Base-by-base conservation (phyloP, 257 asterid species). In the Lantana camara region DNA sequence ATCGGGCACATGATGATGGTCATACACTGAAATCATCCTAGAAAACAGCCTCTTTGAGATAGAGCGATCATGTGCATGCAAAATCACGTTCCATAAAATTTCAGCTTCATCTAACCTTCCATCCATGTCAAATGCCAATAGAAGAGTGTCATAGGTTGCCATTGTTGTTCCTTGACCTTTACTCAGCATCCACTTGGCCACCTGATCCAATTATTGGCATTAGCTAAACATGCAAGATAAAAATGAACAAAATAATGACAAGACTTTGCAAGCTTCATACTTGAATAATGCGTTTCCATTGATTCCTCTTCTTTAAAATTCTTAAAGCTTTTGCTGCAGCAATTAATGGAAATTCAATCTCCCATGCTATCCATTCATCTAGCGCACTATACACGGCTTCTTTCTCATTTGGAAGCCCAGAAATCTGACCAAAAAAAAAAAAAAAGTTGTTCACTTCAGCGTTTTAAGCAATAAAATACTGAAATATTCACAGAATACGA, bases 361-460 rank as follows among this genome's bases (percentile, higher is more conserved):
- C 98, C 97, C 97, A 92, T 58, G 97, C 98, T 73, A 85, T 67
- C 97, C 97, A 92, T 73, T 85, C 74, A 70, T 89, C 85, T 35
- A 92, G 77, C 19, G 96, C 88, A 63, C 88, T 78, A 67, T 92
- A 92, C 27, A 92, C 90, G 69, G 84, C 85, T 64, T 79, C 95
- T 71, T 85, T 92, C 78, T 92, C 98, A 76, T 77, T 77, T 34
- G 97, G 96, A 73, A 92, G 92, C 63, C 83, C 71, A 75, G 85
- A 85, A 22, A 89, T 77, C 98, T 92, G 80, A 69, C 56, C n/a
- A n/a, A n/a, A n/a, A n/a, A n/a, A n/a, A n/a, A n/a, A n/a, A 68
- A 44, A 57, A 56, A 21, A 53, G 65, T 19, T 29, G 7, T 19
- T 41, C 7, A 34, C 37, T 46, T 9, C 35, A 49, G 56, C 6